Evolutionary conservation across 73 alveolate genomes (phyloP).

Genomic region (Tetrahymena thermophila): DNA sequence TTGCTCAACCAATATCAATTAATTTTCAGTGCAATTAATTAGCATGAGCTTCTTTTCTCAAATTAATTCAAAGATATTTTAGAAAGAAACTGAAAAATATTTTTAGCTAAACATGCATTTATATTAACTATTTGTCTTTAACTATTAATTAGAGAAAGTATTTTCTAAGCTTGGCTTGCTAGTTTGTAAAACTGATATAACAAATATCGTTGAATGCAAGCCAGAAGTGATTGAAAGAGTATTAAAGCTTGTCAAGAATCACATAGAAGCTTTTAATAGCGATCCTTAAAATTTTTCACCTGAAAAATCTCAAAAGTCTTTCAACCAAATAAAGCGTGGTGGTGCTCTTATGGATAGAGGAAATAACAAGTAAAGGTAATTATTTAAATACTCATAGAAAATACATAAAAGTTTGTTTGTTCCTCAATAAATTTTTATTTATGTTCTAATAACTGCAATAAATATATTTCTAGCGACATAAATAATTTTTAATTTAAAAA

Average conservation of each 20-base stretch:
- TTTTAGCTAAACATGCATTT: background rate
- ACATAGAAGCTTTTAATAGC: slow-evolving; percentile 13
- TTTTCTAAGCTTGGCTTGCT: slow-evolving; percentile 52
- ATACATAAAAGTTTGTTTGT: background rate
- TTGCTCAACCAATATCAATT: background rate
- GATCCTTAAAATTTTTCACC: background rate
- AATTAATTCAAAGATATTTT: too few species aligned
- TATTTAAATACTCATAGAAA: background rate
- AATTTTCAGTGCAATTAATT: background rate
- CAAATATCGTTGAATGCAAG: slow-evolving; percentile 48
- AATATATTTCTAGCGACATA: background rate
- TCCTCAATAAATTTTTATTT: background rate
- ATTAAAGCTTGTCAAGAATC: slow-evolving; percentile 32
- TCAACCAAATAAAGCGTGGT: slow-evolving; percentile 19
- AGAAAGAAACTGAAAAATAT: background rate
- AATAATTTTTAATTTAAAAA: background rate
- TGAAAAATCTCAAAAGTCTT: slow-evolving; percentile 7
- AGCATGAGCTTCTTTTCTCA: too few species aligned
- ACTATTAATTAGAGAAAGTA: slow-evolving; percentile 22
- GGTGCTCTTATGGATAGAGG: slow-evolving; percentile 1
- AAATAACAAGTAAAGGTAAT: background rate
- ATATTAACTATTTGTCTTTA: background rate
- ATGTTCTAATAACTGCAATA: background rate
- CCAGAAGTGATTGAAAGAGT: slow-evolving; percentile 63
- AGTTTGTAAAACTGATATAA: slow-evolving; percentile 14